These are phyloP conservation scores for Suillus ampliporus DNA, from an alignment of 768 basidiomycete genomes.

Conservation along the genomic window DNA sequence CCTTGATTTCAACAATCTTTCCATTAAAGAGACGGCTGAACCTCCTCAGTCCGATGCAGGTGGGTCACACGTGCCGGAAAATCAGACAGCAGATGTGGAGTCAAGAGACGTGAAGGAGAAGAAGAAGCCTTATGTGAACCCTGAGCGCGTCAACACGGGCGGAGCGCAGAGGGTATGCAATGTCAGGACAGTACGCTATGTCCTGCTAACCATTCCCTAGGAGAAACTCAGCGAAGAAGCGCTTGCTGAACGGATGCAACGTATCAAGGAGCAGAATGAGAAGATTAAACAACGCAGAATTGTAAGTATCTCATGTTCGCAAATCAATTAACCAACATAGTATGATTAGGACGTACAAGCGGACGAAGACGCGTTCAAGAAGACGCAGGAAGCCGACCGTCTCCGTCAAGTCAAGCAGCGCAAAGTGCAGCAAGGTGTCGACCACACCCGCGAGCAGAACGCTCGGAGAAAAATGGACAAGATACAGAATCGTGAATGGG, in stretches of 20 bases:
- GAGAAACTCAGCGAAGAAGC: conserved; percentile 74
- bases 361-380: conserved; percentile 79
- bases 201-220: conserved; percentile 41
- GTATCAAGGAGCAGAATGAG: conserved; percentile 75
- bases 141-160: conserved; percentile 84
- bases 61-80: conserved; percentile 25
- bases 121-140: conserved; percentile 80
- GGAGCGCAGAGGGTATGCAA: conserved; percentile 68
- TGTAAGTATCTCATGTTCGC: conserved; percentile 42
- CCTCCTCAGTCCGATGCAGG: conserved; percentile 21
- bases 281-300: conserved; percentile 73
- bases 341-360: conserved; percentile 71
- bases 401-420: conserved; percentile 59
- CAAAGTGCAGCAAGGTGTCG: conserved; percentile 71
- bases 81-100: conserved; percentile 4
- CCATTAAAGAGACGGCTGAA: conserved; percentile 39
- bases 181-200: background rate
- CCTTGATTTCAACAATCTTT: conserved; percentile 65
- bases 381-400: conserved; percentile 70
- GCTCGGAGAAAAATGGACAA: conserved; percentile 85
- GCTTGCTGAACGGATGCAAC: conserved; percentile 69
- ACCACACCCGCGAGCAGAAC: conserved; percentile 77
- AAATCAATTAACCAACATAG: conserved; percentile 9
- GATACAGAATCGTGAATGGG: conserved; percentile 81
- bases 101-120: conserved; percentile 46